Evolutionary conservation across 2,329 filamentous ascomycete genomes (phyloP).

Genomic region (Diaporthe citri): DNA sequence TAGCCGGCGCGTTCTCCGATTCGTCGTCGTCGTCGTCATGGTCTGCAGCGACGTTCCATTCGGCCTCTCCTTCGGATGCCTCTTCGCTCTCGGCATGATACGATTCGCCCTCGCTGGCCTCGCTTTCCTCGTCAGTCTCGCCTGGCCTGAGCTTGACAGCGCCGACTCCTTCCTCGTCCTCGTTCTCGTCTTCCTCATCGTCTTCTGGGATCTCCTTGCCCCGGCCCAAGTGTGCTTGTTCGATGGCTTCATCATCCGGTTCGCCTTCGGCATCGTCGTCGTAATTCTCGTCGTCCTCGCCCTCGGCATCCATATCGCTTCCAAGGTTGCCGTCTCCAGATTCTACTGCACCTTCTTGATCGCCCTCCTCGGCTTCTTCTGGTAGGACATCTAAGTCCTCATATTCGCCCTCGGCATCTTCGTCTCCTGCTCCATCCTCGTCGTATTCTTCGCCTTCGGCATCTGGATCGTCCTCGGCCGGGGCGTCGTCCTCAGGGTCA

Average conservation of each 20-base stretch:
- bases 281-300: slow-evolving; percentile 41
- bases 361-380: slow-evolving; percentile 50
- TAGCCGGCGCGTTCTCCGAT: slow-evolving; percentile 63
- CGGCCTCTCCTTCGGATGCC: slow-evolving; percentile 57
- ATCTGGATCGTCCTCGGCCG: slow-evolving; percentile 46
- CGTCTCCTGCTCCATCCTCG: slow-evolving; percentile 49
- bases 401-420: slow-evolving; percentile 50
- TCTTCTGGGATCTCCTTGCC: slow-evolving; percentile 40
- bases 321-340: slow-evolving; percentile 40
- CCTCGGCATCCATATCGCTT: slow-evolving; percentile 42
- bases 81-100: slow-evolving; percentile 54
- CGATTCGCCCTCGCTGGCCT: slow-evolving; percentile 51
- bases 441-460: slow-evolving; percentile 50
- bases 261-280: slow-evolving; percentile 51
- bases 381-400: slow-evolving; percentile 57
- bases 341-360: slow-evolving; percentile 47
- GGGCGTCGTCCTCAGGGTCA: slow-evolving; percentile 52
- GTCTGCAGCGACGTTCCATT: slow-evolving; percentile 69
- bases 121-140: slow-evolving; percentile 60
- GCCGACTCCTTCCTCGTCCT: slow-evolving; percentile 67
- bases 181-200: slow-evolving; percentile 47
- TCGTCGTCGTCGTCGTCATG: slow-evolving; percentile 70
- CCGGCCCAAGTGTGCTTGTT: slow-evolving; percentile 27
- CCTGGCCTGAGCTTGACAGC: slow-evolving; percentile 69
- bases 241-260: slow-evolving; percentile 44